Conservation (phyloP, 768 basidiomycete species). For the Pleurotus tuoliensis region DNA sequence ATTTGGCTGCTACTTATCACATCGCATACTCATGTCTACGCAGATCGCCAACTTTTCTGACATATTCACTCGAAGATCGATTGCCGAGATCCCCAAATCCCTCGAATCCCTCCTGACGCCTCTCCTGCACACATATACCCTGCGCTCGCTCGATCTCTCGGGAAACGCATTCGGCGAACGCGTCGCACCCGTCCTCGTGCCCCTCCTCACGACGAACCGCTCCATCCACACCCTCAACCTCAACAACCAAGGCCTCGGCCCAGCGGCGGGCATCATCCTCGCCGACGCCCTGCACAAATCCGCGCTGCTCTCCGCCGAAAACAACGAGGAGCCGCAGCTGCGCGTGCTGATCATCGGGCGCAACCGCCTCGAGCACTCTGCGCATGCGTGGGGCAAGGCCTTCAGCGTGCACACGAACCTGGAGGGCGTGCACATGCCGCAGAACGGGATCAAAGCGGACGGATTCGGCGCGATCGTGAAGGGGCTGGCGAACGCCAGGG, state of each 20-base stretch:
- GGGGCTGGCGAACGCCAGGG: slow-evolving; percentile 65
- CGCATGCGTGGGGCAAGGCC: slow-evolving; percentile 79
- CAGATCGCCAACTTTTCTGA: slow-evolving; percentile 95
- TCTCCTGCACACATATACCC: slow-evolving; percentile 72
- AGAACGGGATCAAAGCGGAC: slow-evolving; percentile 95
- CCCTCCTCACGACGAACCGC: slow-evolving; percentile 80
- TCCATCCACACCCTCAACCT: slow-evolving; percentile 81
- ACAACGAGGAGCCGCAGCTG: slow-evolving; percentile 69
- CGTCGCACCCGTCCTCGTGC: slow-evolving; percentile 90
- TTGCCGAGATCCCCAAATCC: slow-evolving; percentile 90
- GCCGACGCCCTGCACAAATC: slow-evolving; percentile 81
- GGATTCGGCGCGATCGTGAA: slow-evolving; percentile 77
- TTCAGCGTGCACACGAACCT: slow-evolving; percentile 83
- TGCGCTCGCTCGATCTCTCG: slow-evolving; percentile 85
- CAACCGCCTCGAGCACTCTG: slow-evolving; percentile 91
- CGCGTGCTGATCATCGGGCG: slow-evolving; percentile 87
- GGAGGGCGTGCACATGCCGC: slow-evolving; percentile 87
- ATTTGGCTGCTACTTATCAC: neutral
- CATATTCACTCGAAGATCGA: slow-evolving; percentile 96
- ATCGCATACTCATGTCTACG: neutral
- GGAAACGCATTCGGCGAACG: slow-evolving; percentile 98
- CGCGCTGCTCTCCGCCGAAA: slow-evolving; percentile 61
- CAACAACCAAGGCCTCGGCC: slow-evolving; percentile 96
- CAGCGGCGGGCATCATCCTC: slow-evolving; percentile 80
- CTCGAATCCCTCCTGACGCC: slow-evolving; percentile 87